A percentile compares a stretch with the other conserved stretches of the same genome.
phyloP scores from a whole-genome alignment of 352 stramenopile species.

The Phytophthora quininea region DNA sequence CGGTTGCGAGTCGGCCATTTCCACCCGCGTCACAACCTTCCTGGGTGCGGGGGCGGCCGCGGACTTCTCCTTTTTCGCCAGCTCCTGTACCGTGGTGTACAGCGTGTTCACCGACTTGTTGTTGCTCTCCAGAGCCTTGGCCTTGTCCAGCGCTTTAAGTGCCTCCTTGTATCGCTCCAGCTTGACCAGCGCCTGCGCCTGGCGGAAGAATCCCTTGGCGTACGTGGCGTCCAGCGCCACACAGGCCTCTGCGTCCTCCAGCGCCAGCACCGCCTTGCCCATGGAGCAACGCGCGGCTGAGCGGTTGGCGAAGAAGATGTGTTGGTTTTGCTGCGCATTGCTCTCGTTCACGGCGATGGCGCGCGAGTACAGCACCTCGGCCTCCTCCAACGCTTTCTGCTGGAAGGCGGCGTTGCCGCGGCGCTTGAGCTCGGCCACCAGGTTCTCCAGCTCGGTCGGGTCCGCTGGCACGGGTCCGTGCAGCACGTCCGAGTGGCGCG shows the following conservation, averaged over 20 bases:
- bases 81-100: constrained; percentile 59
- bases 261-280: constrained; percentile 67
- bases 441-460: constrained; percentile 52
- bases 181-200: constrained; percentile 78
- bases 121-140: constrained; percentile 64
- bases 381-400: constrained; percentile 89
- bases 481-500: constrained; percentile 84
- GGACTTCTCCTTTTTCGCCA: constrained; percentile 66
- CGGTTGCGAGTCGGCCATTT: constrained; percentile 42
- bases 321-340: constrained; percentile 64
- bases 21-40: constrained; percentile 69
- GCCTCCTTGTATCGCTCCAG: constrained; percentile 76
- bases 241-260: constrained; percentile 76
- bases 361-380: constrained; percentile 96
- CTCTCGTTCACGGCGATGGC: constrained; percentile 86
- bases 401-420: constrained; percentile 88
- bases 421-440: constrained; percentile 89
- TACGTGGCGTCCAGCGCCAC: constrained; percentile 63
- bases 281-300: constrained; percentile 85
- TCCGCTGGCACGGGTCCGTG: constrained; percentile 54
- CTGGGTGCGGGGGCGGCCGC: constrained; percentile 30
- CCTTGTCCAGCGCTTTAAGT: constrained; percentile 61
- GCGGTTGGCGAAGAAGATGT: constrained; percentile 90
- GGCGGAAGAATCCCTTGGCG: constrained; percentile 86
- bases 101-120: constrained; percentile 81